These are phyloP conservation scores for Aspergillus cavernicola DNA, from an alignment of 495 filamentous ascomycete species.

Conservation along the genomic window DNA sequence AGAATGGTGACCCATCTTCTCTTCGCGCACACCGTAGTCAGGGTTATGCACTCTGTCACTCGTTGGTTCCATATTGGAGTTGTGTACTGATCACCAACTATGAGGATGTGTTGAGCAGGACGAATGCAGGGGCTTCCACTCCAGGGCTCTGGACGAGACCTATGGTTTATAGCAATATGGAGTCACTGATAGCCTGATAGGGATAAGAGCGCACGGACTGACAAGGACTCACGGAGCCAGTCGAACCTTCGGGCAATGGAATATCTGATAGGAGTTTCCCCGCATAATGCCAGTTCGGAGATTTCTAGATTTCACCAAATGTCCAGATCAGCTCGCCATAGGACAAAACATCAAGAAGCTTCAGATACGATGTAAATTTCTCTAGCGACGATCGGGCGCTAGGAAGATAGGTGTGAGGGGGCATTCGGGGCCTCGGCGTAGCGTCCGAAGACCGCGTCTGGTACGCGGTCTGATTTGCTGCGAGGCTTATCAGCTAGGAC, in stretches of 20 bases:
- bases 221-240: neutral
- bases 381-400: neutral
- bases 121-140: neutral
- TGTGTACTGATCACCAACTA: neutral
- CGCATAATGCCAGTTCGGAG: neutral
- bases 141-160: neutral
- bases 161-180: neutral
- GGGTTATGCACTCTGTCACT: neutral
- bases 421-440: neutral
- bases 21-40: neutral
- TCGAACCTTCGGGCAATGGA: neutral
- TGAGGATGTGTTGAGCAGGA: neutral
- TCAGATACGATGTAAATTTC: neutral
- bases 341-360: neutral
- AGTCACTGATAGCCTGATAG: neutral
- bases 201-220: neutral
- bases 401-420: neutral
- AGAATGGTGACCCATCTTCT: neutral
- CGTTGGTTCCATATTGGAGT: neutral
- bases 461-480: neutral
- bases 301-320: neutral
- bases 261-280: neutral
- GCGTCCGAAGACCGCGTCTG: neutral
- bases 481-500: neutral
- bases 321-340: neutral